Base-by-base conservation (phyloP, 139 green algal genomes). In the Microglena sp. region DNA sequence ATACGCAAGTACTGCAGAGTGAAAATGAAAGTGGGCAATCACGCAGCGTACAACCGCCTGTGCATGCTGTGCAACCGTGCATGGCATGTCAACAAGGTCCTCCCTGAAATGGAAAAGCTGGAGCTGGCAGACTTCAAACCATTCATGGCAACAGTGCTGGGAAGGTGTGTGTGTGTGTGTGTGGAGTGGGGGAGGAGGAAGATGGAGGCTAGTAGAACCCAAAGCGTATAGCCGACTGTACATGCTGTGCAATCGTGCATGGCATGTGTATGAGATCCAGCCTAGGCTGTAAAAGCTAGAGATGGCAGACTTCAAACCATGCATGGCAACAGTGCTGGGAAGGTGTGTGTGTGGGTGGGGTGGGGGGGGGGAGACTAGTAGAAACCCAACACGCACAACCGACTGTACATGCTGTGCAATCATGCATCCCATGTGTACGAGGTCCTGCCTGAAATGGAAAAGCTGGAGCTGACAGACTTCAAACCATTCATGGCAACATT, bases 1-100 rank as follows among this genome's bases (percentile, higher is more conserved):
- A n/a, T 79, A 24, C 73, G 85, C 1, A 78, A 82, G 67, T 93
- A 93, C 79, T 71, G 74, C 54, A 98, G 97, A 76, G 78, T 77
- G 29, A 82, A 91, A 76, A 84, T 93, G 79, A 81, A 83, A 65
- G 83, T 86, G 0, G 27, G 68, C 56, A 86, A 87, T 73, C 90
- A 96, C 65, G 87, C 85, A 28, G 73, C 56, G 64, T 95, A 89
- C 74, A 50, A 87, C 54, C 79, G 90, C 18, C 70, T 29, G 21
- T 7, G 11, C 11, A 50, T n/a, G 11, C 18, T 50, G 40, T 50
- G 11, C 40, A n/a, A 50, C 11, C 40, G 58, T 35, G 29, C 78
- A 5, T 76, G 67, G 55, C 72, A 80, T 31, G 50, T 35, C n/a
- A 67, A 82, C 22, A 33, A 69, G 54, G 45, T 87, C 35, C 55